Conservation (phyloP, 306 rosid species). For the Acacia acuminata region DNA sequence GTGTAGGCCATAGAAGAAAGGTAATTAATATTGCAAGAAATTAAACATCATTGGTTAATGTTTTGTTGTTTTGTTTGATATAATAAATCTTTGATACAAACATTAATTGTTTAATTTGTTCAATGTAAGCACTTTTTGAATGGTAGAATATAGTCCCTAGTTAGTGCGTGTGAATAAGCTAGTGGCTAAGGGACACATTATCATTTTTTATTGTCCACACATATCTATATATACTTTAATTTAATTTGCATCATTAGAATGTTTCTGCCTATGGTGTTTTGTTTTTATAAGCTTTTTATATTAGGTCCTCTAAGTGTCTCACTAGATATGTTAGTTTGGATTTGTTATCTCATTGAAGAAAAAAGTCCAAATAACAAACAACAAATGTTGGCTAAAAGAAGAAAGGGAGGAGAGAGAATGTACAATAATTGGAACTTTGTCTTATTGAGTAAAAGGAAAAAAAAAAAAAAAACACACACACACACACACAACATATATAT, state of each 20-base stretch:
- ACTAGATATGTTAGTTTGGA: slow-evolving; percentile 2
- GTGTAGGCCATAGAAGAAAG: not conserved
- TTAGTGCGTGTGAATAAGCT: slow-evolving; percentile 23
- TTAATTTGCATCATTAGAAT: not conserved
- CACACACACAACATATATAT: no score
- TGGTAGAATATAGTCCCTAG: slow-evolving; percentile 24
- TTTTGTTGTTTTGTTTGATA: not conserved
- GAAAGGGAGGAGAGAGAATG: slow-evolving; percentile 5
- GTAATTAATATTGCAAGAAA: not conserved
- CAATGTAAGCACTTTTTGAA: slow-evolving; percentile 11
- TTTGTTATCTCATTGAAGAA: not conserved
- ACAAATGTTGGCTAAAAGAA: slow-evolving; percentile 21
- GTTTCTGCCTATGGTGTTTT: not conserved
- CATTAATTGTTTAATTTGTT: slow-evolving; percentile 22
- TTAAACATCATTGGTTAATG: not conserved
- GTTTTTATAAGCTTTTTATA: slow-evolving; percentile 10
- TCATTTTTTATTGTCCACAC: slow-evolving; percentile 12
- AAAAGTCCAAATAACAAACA: not conserved
- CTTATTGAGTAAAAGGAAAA: no score
- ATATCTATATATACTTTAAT: no score
- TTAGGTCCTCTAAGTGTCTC: slow-evolving; percentile 19
- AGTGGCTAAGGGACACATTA: slow-evolving; percentile 5
- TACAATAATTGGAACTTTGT: slow-evolving; percentile 1
- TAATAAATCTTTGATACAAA: not conserved
- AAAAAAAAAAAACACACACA: no score